Percentiles rank a stretch among this genome's conserved stretches.
Evolutionary conservation across 2,329 filamentous ascomycete genomes (phyloP).

Genomic region (Penicillium sp.): DNA sequence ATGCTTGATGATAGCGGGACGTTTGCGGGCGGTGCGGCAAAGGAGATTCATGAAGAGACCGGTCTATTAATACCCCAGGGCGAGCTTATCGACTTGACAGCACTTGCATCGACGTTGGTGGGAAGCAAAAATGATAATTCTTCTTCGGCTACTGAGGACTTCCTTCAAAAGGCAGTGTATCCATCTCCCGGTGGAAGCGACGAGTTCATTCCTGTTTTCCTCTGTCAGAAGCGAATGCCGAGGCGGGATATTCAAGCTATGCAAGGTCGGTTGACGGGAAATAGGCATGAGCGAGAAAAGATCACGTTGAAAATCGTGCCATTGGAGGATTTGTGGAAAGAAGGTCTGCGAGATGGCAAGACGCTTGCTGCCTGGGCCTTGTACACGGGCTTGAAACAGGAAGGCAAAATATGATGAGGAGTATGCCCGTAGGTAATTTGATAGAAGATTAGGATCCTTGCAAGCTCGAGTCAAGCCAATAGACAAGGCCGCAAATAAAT

Average conservation of each 20-base stretch:
- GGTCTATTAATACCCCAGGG: slow-evolving; percentile 47
- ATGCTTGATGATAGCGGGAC: slow-evolving; percentile 56
- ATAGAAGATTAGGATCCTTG: neutral
- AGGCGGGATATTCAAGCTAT: slow-evolving; percentile 47
- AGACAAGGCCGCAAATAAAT: slow-evolving; percentile 39
- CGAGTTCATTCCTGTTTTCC: slow-evolving; percentile 56
- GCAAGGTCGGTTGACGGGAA: slow-evolving; percentile 52
- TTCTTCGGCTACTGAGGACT: slow-evolving; percentile 27
- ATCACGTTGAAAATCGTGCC: slow-evolving; percentile 56
- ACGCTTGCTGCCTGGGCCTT: slow-evolving; percentile 53
- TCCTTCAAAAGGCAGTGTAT: slow-evolving; percentile 50
- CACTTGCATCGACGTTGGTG: slow-evolving; percentile 39
- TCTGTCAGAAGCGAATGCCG: slow-evolving; percentile 52
- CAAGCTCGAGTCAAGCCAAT: neutral
- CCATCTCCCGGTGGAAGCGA: slow-evolving; percentile 55
- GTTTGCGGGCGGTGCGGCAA: slow-evolving; percentile 53
- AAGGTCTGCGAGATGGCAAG: slow-evolving; percentile 54
- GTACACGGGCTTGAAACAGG: slow-evolving; percentile 50
- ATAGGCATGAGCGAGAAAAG: slow-evolving; percentile 54
- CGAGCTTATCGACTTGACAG: slow-evolving; percentile 54
- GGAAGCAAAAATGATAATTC: neutral
- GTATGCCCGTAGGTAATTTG: neutral
- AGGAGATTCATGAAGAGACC: slow-evolving; percentile 57
- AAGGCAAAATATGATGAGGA: slow-evolving; percentile 36
- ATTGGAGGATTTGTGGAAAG: slow-evolving; percentile 51